Evolutionary conservation across 805 yeast genomes (phyloP).

Genomic region (Metschnikowia koreensis): DNA sequence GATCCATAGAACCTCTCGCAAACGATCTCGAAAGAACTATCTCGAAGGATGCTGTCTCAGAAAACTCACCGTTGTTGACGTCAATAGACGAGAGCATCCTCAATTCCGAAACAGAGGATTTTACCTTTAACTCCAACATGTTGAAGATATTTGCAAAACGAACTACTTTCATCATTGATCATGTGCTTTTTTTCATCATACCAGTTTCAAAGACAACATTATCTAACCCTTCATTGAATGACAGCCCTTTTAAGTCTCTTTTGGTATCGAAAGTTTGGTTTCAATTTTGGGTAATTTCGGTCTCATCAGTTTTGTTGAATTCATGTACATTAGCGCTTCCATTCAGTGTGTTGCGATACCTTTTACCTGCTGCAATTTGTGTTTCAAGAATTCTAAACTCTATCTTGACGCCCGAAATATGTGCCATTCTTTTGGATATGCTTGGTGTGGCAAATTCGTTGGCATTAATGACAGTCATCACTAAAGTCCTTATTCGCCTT

Average conservation of each 20-base stretch:
- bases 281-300: conserved; percentile 9
- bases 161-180: neutral
- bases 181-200: conserved; percentile 6
- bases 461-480: conserved; percentile 26
- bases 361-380: conserved; percentile 1
- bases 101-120: neutral
- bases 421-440: conserved; percentile 4
- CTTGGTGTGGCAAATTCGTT: conserved; percentile 26
- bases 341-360: neutral
- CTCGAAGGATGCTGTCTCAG: conserved; percentile 3
- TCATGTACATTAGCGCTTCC: neutral
- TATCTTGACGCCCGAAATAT: neutral
- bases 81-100: neutral
- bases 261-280: conserved; percentile 16
- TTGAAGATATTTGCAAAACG: neutral
- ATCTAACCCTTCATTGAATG: neutral
- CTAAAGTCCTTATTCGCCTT: conserved; percentile 25
- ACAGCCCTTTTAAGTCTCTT: neutral
- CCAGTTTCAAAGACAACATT: conserved; percentile 10
- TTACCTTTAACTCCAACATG: neutral
- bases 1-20: neutral
- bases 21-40: conserved; percentile 2
- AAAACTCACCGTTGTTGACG: conserved; percentile 6
- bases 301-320: conserved; percentile 5
- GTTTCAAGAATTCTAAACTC: neutral